Base-by-base conservation (phyloP, 805 yeast genomes). In the Sugiyamaella mastotermitis region DNA sequence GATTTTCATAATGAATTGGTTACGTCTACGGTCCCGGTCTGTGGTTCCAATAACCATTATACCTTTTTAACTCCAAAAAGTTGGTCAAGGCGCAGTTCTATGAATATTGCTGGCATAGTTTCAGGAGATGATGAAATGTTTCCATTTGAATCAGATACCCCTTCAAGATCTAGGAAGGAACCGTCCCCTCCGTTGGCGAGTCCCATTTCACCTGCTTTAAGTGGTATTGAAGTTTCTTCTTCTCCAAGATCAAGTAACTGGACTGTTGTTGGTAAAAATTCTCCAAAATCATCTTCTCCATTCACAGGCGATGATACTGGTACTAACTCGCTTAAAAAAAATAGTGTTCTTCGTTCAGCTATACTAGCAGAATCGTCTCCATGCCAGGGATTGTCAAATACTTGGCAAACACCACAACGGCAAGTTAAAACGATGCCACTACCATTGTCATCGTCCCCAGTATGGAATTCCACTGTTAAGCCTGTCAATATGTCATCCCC, bases 1-100 rank as follows among this genome's bases (percentile, higher is more conserved):
- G 52, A 53, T 7, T 55, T 58, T 3, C 48, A 54, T 37, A 50
- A 51, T 23, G 53, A 48, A 13, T 49, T 53, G 22, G 33, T 35
- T 4, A 30, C 50, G 7, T 18, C 37, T 2, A 28, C 31, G 7
- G 45, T 43, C 8, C 54, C 52, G 7, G 39, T 48, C 6, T 36
- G 24, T 29, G 46, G 52, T 8, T 26, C 37, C 20, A 24, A 33
- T 29, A 16, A 32, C 23, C 17, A 25, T 31, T 4, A 35, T 22
- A 4, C 46, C 14, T 34, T 42, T 28, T 11, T 44, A 14, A 20
- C 18, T 13, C 30, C 5, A 13, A 27, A 27, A 10, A 10, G 30
- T 27, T 6, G 17, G 18, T 5, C 30, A 14, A 27, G 30, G 14
- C 10, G 30, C 17, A 27, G 7, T 27, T 27, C 30, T 13, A 10